phyloP scores from a whole-genome alignment of 768 basidiomycete genomes.

The Pleurotus djamor region DNA sequence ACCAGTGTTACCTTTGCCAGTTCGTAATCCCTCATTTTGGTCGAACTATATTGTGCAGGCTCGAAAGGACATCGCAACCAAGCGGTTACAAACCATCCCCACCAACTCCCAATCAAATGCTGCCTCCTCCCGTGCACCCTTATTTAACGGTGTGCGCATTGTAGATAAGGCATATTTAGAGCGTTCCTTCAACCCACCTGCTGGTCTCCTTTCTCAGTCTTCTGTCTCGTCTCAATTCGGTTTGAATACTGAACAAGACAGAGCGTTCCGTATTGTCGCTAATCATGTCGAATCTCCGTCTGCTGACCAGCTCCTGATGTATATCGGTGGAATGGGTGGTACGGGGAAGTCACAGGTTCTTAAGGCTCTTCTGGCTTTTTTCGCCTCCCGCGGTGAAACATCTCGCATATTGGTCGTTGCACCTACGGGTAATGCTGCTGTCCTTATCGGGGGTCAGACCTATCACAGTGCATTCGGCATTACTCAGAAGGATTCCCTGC shows the following conservation, averaged over 20 bases:
- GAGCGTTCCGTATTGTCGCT: slow-evolving; percentile 15
- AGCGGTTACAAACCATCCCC: no score
- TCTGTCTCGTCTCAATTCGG: background rate
- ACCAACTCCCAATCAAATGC: no score
- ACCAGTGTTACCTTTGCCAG: background rate
- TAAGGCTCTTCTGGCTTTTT: slow-evolving; percentile 12
- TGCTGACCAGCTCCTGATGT: slow-evolving; percentile 18
- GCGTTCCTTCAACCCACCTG: background rate
- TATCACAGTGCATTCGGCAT: slow-evolving; percentile 18
- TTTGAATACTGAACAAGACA: background rate
- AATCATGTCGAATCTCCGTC: slow-evolving; percentile 14
- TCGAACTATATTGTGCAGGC: no score
- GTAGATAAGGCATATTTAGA: slow-evolving; percentile 7
- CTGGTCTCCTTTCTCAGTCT: background rate
- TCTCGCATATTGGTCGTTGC: slow-evolving; percentile 14
- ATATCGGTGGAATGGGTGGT: slow-evolving; percentile 23
- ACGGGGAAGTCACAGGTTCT: slow-evolving; percentile 22
- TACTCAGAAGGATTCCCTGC: slow-evolving; percentile 1
- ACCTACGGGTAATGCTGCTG: background rate
- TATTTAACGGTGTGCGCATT: no score
- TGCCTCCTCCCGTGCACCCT: no score
- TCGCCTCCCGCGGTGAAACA: slow-evolving; percentile 7
- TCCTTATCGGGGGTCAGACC: slow-evolving; percentile 5
- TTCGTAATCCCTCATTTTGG: no score
- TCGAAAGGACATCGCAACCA: no score